Conservation (phyloP, 345 rosid genomes). For the Ceriops decandra region DNA sequence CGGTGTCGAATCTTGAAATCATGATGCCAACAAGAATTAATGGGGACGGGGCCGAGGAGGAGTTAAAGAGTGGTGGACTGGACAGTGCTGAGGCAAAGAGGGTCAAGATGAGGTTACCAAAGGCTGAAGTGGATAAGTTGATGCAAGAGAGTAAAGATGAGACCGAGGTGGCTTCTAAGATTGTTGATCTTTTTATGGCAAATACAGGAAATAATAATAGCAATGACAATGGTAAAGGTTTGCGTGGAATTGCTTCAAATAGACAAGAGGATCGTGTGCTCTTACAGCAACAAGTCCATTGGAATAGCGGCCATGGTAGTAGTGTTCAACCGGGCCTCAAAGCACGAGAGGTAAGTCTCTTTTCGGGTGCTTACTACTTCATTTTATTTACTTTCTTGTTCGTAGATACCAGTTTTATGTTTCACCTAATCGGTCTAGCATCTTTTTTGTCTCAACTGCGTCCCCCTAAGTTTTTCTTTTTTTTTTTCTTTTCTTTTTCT, state of each 20-base stretch:
- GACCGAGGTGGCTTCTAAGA: slow-evolving; percentile 61
- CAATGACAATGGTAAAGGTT: not conserved
- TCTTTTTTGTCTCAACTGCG: too few species aligned
- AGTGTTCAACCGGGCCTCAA: slow-evolving; percentile 23
- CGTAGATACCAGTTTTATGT: slow-evolving; percentile 20
- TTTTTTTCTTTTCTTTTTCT: too few species aligned
- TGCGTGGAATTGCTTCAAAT: not conserved
- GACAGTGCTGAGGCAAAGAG: slow-evolving; percentile 29
- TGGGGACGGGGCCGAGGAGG: slow-evolving; percentile 13
- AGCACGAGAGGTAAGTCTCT: slow-evolving; percentile 47
- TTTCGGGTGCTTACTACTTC: not conserved
- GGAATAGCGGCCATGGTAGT: slow-evolving; percentile 30
- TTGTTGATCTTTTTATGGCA: slow-evolving; percentile 49
- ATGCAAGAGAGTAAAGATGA: slow-evolving; percentile 55
- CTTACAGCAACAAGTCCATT: slow-evolving; percentile 27
- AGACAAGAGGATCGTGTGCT: not conserved
- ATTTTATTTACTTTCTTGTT: not conserved
- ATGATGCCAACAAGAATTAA: slow-evolving; percentile 24
- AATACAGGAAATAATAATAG: slow-evolving; percentile 3
- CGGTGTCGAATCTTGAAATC: slow-evolving; percentile 66
- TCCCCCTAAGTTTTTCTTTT: too few species aligned
- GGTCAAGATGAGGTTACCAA: slow-evolving; percentile 65
- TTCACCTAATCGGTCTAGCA: too few species aligned
- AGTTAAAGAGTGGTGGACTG: slow-evolving; percentile 7
- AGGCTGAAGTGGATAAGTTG: slow-evolving; percentile 63